Base-by-base conservation (phyloP, 305 asterid species). In the Plantago lanceolata region DNA sequence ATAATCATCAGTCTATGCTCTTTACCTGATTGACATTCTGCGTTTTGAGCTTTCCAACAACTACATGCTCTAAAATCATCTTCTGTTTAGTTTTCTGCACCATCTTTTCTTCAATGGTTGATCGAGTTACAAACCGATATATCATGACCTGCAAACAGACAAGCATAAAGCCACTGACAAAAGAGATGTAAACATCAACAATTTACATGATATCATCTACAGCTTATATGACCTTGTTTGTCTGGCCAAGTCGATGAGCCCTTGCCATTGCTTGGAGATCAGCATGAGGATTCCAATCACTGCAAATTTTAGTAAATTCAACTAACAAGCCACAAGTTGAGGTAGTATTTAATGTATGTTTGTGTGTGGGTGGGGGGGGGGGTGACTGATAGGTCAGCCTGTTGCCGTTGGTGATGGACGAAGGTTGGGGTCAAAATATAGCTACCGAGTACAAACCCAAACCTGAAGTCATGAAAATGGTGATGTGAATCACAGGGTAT, bases 181-280 rank as follows among this genome's bases (percentile, higher is more conserved):
- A 62, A 48, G 64, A 57, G 63, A 71, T 61, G 73, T 74, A 55
- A 40, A 68, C 31, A 65, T 61, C 61, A 68, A 71, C 55, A 61
- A 45, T 53, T 64, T 64, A 72, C 59, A 57, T 31, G 62, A 52
- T 40, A 68, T 31, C 53, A 74, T 72, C 16, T 45, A 45, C 62
- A 73, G 61, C 45, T 71, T 62, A 43, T 62, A 65, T 53, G 61
- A 91, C 97, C 99, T 87, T 93, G 73, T 90, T 90, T 61, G 99
- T 93, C 79, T 93, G 99, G 67, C 99, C 99, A 72, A 93, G 97
- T 68, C 99, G 94, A 74, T 93, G 99, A 73, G 99, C 99, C 75
- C 99, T 85, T 65, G 99, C 99, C 99, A 93, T 93, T 71, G 99
- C 99, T 83, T 93, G 99, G 72, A 93, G 81, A 77, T 93, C 99